phyloP scores from a whole-genome alignment of 2,329 filamentous ascomycete species.

The Diaporthe citrichinensis region DNA sequence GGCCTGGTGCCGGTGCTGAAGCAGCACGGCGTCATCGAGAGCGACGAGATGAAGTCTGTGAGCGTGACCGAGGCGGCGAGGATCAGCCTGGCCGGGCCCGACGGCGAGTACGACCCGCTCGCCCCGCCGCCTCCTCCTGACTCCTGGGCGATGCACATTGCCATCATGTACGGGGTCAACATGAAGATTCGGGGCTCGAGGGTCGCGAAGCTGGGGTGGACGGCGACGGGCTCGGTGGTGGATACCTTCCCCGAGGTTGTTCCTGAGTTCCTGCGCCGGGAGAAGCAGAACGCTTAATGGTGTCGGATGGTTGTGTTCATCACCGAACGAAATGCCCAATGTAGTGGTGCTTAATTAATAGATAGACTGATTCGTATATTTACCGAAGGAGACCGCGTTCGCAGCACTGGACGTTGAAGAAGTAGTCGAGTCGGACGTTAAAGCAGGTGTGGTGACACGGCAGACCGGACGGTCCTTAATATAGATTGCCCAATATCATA shows the following conservation, averaged over 20 bases:
- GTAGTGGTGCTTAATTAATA: not conserved
- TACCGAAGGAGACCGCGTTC: not conserved
- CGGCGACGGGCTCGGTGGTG: constrained; percentile 32
- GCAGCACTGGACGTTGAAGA: not conserved
- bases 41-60: constrained; percentile 39
- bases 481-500: not conserved
- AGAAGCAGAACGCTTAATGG: not conserved
- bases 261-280: constrained; percentile 12
- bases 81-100: constrained; percentile 39
- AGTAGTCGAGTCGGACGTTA: not conserved
- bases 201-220: constrained; percentile 42
- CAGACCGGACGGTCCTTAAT: not conserved
- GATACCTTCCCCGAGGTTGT: constrained; percentile 27
- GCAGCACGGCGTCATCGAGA: constrained; percentile 40
- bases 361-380: not conserved
- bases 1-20: constrained; percentile 37
- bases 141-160: constrained; percentile 44
- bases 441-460: not conserved
- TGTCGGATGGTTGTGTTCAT: not conserved
- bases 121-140: constrained; percentile 42
- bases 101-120: constrained; percentile 42
- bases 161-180: constrained; percentile 43
- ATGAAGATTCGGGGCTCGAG: constrained; percentile 41
- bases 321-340: not conserved
- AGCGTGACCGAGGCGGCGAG: constrained; percentile 41